Evolutionary conservation across 2,329 filamentous ascomycete species (phyloP).

Genomic region (Nakataea oryzae): DNA sequence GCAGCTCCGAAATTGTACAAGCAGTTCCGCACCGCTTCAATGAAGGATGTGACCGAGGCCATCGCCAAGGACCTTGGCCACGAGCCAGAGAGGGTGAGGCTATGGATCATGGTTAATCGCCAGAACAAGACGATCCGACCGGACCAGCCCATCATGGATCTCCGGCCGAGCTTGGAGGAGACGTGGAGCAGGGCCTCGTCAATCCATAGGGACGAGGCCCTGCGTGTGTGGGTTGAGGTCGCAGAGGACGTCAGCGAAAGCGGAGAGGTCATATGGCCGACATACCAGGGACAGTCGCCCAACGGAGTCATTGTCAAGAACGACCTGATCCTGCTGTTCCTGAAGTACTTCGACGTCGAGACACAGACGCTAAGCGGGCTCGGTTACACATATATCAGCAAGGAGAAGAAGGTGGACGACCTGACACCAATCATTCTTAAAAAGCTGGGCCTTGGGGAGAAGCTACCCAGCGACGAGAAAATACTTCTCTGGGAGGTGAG

Average conservation of each 20-base stretch:
- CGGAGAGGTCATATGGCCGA: conserved; percentile 64
- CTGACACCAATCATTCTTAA: conserved; percentile 66
- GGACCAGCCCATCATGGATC: conserved; percentile 74
- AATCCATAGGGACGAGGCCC: conserved; percentile 52
- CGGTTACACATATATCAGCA: conserved; percentile 78
- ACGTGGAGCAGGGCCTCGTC: conserved; percentile 40
- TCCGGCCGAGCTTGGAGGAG: conserved; percentile 69
- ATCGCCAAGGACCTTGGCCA: conserved; percentile 62
- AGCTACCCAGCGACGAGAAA: conserved; percentile 52
- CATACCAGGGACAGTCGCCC: conserved; percentile 41
- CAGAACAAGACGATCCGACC: conserved; percentile 95
- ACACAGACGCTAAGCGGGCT: conserved; percentile 66
- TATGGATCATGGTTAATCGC: conserved; percentile 97
- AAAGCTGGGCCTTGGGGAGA: conserved; percentile 78
- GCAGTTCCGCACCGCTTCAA: conserved; percentile 61
- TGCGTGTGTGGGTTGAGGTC: conserved; percentile 82
- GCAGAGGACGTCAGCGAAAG: conserved; percentile 55
- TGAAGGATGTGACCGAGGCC: conserved; percentile 62
- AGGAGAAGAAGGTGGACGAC: conserved; percentile 80
- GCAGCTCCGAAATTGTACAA: conserved; percentile 65
- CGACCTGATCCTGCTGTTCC: conserved; percentile 68
- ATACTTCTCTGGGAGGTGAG: conserved; percentile 66
- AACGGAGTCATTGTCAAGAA: conserved; percentile 48
- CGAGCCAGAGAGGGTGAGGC: conserved; percentile 60
- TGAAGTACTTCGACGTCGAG: conserved; percentile 83